phyloP scores from a whole-genome alignment of 352 stramenopile genomes.

The Salisapilia sapeloensis region DNA sequence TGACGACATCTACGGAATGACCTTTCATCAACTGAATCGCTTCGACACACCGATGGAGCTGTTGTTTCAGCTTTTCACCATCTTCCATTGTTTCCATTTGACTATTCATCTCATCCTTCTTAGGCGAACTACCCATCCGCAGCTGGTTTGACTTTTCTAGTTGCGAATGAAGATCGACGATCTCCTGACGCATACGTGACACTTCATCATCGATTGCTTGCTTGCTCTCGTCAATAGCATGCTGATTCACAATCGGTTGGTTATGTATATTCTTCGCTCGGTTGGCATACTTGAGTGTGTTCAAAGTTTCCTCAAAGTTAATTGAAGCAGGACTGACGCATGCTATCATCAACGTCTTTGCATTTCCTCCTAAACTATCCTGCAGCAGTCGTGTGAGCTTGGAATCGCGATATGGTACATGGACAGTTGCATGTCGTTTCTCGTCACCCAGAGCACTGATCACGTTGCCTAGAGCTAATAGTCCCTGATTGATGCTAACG shows the following conservation, averaged over 20 bases:
- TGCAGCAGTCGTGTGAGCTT: slow-evolving; percentile 83
- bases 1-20: slow-evolving; percentile 50
- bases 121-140: not conserved
- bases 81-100: slow-evolving; percentile 5
- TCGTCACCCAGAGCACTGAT: slow-evolving; percentile 88
- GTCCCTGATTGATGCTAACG: slow-evolving; percentile 91
- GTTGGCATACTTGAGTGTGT: slow-evolving; percentile 97
- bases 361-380: slow-evolving; percentile 79
- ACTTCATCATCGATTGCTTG: slow-evolving; percentile 36
- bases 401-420: slow-evolving; percentile 84
- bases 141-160: slow-evolving; percentile 13
- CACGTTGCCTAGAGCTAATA: slow-evolving; percentile 92
- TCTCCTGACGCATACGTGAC: slow-evolving; percentile 61
- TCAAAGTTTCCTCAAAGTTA: slow-evolving; percentile 93
- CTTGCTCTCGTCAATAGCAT: slow-evolving; percentile 30
- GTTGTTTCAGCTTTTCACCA: slow-evolving; percentile 15
- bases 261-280: slow-evolving; percentile 99
- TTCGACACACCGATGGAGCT: slow-evolving; percentile 17
- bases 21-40: slow-evolving; percentile 34
- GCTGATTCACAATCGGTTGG: slow-evolving; percentile 92
- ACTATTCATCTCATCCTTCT: not conserved
- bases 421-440: slow-evolving; percentile 49
- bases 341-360: slow-evolving; percentile 85
- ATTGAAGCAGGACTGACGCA: slow-evolving; percentile 60
- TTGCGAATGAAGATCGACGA: slow-evolving; percentile 48